A percentile compares a stretch with the other conserved stretches of the same genome.
Conservation (phyloP, 2,329 filamentous ascomycete genomes). For the Microsporum ferrugineum region DNA sequence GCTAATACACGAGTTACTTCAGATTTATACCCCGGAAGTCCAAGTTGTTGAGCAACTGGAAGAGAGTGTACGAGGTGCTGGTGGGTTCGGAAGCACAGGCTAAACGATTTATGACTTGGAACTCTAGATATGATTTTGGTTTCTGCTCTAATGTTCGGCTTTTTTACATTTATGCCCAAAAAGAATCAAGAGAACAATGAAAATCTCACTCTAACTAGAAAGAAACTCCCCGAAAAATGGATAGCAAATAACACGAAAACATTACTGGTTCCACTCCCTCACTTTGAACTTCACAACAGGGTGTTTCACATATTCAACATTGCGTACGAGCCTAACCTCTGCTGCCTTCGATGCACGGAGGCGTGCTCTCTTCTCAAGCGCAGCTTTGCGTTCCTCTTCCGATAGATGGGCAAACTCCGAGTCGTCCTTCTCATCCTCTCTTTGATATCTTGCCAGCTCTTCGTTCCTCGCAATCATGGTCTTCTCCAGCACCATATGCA, state of each 20-base stretch:
- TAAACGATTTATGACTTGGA: background rate
- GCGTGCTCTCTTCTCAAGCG: conserved; percentile 48
- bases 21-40: conserved; percentile 86
- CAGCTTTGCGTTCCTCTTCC: conserved; percentile 36
- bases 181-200: background rate
- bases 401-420: conserved; percentile 7
- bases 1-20: background rate
- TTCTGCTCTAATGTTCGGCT: background rate
- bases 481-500: conserved; percentile 70
- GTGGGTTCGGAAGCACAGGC: conserved; percentile 86
- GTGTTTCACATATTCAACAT: conserved; percentile 54
- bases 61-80: conserved; percentile 79
- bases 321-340: conserved; percentile 73
- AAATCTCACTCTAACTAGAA: background rate
- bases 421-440: conserved; percentile 15
- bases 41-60: conserved; percentile 79
- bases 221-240: background rate
- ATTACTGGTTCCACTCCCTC: conserved; percentile 34
- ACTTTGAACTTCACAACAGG: conserved; percentile 55
- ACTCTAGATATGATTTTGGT: background rate
- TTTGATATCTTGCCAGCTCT: conserved; percentile 41
- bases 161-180: background rate
- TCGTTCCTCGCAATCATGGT: conserved; percentile 55
- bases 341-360: conserved; percentile 69
- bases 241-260: conserved; percentile 4